Evolutionary conservation across 176 grass and related monocot species (phyloP).

Genomic region (Paspalum vaginatum): DNA sequence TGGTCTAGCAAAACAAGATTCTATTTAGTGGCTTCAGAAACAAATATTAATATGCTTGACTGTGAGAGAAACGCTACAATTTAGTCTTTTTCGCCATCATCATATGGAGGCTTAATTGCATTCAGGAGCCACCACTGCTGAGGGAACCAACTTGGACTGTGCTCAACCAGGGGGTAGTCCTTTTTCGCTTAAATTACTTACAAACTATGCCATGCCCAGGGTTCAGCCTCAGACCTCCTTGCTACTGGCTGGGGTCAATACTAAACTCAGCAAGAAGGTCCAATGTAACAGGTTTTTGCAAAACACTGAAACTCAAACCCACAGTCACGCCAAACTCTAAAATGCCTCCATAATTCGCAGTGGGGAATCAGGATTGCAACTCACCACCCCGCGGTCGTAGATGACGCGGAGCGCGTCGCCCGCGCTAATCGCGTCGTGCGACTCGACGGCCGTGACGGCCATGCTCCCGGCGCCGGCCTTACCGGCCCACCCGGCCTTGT

Average conservation of each 20-base stretch:
- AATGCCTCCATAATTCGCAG: background rate
- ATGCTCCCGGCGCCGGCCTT: slow-evolving; percentile 48
- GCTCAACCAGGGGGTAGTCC: background rate
- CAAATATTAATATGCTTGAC: background rate
- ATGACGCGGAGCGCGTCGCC: slow-evolving; percentile 81
- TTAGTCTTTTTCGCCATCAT: background rate
- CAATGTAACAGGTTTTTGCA: background rate
- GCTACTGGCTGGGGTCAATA: background rate
- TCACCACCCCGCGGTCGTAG: slow-evolving; percentile 57
- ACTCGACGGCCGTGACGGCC: slow-evolving; percentile 64
- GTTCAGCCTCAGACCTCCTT: background rate
- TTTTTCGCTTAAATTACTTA: slow-evolving; percentile 1
- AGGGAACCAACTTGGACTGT: background rate
- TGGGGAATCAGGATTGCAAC: background rate
- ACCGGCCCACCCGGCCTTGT: slow-evolving; percentile 60
- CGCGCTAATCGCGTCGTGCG: slow-evolving; percentile 66
- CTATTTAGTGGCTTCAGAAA: background rate
- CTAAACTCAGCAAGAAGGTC: background rate
- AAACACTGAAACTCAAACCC: background rate
- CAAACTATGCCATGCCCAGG: background rate
- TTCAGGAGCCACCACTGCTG: background rate
- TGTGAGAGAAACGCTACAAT: background rate
- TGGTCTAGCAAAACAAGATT: too few relatives aligned
- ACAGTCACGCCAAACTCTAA: background rate
- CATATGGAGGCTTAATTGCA: background rate